Conservation (phyloP, 176 grass and related monocot genomes). For the Pontederia paniculata region DNA sequence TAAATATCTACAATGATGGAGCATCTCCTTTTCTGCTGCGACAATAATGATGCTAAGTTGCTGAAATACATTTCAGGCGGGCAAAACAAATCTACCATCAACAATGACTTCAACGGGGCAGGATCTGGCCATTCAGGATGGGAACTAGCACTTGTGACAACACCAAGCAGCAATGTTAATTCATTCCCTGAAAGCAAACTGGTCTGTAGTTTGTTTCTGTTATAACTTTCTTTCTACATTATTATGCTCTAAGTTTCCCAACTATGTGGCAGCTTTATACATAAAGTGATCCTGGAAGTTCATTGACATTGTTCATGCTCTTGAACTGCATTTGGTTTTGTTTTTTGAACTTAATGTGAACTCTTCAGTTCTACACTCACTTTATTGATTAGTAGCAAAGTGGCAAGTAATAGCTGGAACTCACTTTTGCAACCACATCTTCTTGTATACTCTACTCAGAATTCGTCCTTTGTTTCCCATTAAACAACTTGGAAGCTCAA, state of each 20-base stretch:
- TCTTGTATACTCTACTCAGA: too few relatives aligned
- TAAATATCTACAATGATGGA: neutral
- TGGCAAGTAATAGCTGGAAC: too few relatives aligned
- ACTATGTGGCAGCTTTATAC: too few relatives aligned
- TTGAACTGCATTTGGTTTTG: neutral
- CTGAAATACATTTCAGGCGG: conserved; percentile 10
- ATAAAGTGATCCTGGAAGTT: too few relatives aligned
- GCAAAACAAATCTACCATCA: conserved; percentile 13
- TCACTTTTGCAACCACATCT: too few relatives aligned
- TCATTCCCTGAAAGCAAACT: conserved; percentile 39
- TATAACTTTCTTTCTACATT: neutral
- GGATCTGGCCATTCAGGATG: conserved; percentile 43
- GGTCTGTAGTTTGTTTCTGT: conserved; percentile 21
- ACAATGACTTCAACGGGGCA: conserved; percentile 7
- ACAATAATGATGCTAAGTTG: neutral
- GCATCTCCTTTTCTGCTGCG: neutral
- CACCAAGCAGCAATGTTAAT: conserved; percentile 17
- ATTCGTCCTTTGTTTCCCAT: too few relatives aligned
- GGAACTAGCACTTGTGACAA: conserved; percentile 60
- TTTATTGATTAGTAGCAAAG: too few relatives aligned
- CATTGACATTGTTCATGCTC: neutral
- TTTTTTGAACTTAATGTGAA: too few relatives aligned
- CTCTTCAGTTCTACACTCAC: too few relatives aligned
- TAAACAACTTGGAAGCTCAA: too few relatives aligned
- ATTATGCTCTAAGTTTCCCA: neutral